Evolutionary conservation across 495 filamentous ascomycete genomes (phyloP), one percentile per base, ranked within the genome.

Genomic region (Acidiella bohemica): DNA sequence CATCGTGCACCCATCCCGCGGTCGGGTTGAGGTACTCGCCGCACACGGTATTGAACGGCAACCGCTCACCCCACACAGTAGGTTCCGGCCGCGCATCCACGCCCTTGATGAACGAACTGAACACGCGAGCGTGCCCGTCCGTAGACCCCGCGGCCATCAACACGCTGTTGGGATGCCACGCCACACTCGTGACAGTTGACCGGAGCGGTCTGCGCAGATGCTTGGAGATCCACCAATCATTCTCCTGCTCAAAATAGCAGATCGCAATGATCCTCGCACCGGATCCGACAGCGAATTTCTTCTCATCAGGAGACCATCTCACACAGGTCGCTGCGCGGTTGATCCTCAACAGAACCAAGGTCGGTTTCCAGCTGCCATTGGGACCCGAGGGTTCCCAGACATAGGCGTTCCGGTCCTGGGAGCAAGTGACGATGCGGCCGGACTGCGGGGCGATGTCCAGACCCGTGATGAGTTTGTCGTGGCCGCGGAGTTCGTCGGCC

Each of bases 141-240:
- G 90, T 93, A 11, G 83, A 92, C 20, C 90, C 90, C 37, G 92
- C 84, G 2, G 86, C 90, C 5, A 97, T 70, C 10, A 97, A 74
- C 1, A 96, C 92, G 1, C 80, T 87, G 65, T 97, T 97, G 11
- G 92, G 90, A 56, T 97, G 90, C 90, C 90, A 97, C 31, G 74
- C 78, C 14, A 97, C 72, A 1, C 81, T 83, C 29, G 90, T 95
- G 51, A 97, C 83, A 32, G 90, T 97, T 54, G 81, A 88, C 36
- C 90, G 82, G 53, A 96, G 90, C 5, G 92, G 90, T 67, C 95
- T 96, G 72, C 94, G 95, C 42, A 97, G 60, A 60, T 97, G 90
- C 68, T 96, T 97, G 25, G 86, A 94, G 5, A 96, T 88, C 90
- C 90, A 97, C 92, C 92, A 96, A 65, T 96, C 84, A 58, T 96